phyloP scores from a whole-genome alignment of 257 asterid genomes.

The Solanum piurae region DNA sequence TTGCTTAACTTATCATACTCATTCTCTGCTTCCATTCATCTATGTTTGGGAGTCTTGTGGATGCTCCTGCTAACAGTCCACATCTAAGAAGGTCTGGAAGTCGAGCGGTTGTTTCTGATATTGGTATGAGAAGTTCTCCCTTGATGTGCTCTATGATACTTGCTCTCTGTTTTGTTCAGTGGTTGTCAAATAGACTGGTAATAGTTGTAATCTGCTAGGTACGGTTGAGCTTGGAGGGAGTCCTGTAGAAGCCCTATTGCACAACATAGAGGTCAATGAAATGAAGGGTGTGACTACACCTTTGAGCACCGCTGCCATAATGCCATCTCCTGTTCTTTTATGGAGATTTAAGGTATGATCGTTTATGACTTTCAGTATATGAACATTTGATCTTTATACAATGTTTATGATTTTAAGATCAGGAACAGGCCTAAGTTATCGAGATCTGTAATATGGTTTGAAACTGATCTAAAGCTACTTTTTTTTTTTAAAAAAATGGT shows the following conservation, averaged over 20 bases:
- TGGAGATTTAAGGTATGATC: slow-evolving; percentile 89
- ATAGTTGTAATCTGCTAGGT: slow-evolving; percentile 18
- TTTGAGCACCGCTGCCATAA: slow-evolving; percentile 50
- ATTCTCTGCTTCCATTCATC: slow-evolving; percentile 42
- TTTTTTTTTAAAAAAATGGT: background rate
- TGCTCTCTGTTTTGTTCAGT: background rate
- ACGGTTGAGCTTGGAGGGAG: slow-evolving; percentile 42
- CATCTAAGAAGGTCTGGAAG: slow-evolving; percentile 94
- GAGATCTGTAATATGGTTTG: background rate
- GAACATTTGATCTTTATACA: background rate
- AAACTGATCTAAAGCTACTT: background rate
- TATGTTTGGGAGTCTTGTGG: slow-evolving; percentile 78
- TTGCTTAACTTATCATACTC: slow-evolving; percentile 10
- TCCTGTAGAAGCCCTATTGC: slow-evolving; percentile 45
- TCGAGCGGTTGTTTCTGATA: slow-evolving; percentile 71
- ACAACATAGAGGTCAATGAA: slow-evolving; percentile 44
- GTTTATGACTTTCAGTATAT: background rate
- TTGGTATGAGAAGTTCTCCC: slow-evolving; percentile 38
- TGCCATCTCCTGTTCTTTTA: slow-evolving; percentile 76
- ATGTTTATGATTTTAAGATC: background rate
- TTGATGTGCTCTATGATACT: background rate
- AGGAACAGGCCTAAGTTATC: background rate
- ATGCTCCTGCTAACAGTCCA: slow-evolving; percentile 64
- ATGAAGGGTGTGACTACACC: slow-evolving; percentile 64
- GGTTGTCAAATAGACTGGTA: background rate